Evolutionary conservation across 1,139 yeast genomes (phyloP).

Genomic region (Candida pseudocylindracea): DNA sequence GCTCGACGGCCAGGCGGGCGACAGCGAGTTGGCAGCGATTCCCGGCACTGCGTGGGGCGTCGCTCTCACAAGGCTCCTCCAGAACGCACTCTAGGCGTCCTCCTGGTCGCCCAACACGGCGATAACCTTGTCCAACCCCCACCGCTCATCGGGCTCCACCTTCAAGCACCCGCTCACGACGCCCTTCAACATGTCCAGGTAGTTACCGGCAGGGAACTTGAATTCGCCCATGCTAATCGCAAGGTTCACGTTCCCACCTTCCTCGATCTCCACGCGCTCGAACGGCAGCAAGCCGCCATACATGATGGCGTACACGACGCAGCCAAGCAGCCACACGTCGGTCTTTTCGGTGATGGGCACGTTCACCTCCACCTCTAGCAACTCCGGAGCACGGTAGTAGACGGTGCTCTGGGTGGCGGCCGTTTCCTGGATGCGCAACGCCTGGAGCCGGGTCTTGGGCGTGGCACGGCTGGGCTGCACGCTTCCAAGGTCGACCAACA

Average conservation of each 20-base stretch:
- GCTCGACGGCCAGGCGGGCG: too few species aligned
- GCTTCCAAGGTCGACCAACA: slow-evolving; percentile 70
- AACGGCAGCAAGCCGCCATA: slow-evolving; percentile 67
- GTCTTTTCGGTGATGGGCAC: slow-evolving; percentile 42
- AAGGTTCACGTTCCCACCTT: slow-evolving; percentile 62
- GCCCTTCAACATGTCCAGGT: slow-evolving; percentile 12
- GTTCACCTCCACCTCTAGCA: slow-evolving; percentile 54
- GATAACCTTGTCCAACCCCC: too few species aligned
- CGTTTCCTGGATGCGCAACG: slow-evolving; percentile 54
- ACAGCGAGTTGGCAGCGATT: too few species aligned
- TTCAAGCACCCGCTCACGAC: too few species aligned
- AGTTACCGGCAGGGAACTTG: slow-evolving; percentile 35
- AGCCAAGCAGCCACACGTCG: slow-evolving; percentile 86
- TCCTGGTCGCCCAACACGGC: too few species aligned
- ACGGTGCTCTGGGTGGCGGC: slow-evolving; percentile 76
- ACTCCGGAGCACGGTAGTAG: slow-evolving; percentile 81
- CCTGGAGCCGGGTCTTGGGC: slow-evolving; percentile 41
- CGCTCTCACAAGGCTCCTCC: too few species aligned
- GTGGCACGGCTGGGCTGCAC: slow-evolving; percentile 39
- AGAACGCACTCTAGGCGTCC: too few species aligned
- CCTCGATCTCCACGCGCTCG: slow-evolving; percentile 58
- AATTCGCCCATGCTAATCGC: slow-evolving; percentile 60
- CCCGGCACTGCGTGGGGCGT: too few species aligned
- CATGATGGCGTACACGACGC: slow-evolving; percentile 54
- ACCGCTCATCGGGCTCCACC: too few species aligned